Evolutionary conservation across 78 protist species (phyloP), one percentile per base, ranked within the genome.

Genomic region (Mastigamoeba balamuthi): DNA sequence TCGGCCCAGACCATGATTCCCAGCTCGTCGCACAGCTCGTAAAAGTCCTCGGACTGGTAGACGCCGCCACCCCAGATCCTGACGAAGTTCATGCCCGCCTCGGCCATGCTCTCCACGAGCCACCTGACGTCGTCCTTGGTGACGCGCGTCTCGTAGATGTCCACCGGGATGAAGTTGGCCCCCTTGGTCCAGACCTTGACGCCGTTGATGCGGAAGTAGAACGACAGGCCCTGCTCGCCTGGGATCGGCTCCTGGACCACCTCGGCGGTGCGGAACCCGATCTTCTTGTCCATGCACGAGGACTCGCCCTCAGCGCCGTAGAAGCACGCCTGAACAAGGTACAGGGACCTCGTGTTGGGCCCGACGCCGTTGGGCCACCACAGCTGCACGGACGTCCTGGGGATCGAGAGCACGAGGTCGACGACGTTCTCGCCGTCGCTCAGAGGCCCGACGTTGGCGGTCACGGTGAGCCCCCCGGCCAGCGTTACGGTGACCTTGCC

Each of bases 1-100:
- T 92, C 95, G 48, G 89, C 83, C 95, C 93, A 90, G 23, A 92
- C 39, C 63, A 92, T 8, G 7, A 92, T 52, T 29, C 94, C 95
- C 43, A 43, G 27, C 25, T 66, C 48, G 35, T 86, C 88, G 65
- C 87, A 80, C 0, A 63, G 3, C 4, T 86, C 74, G 69, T 80
- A 80, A 36, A 86, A 80, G 8, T 30, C 35, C n/a, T 75, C 86
- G 7, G 38, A 30, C 72, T 84, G 83, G 37, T 84, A 84, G 9
- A 64, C 40, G 38, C 88, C 88, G 17, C 88, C 88, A 72, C 88
- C 88, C 88, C 88, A 84, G 5, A 78, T 75, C 10, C 88, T 43
- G 5, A 78, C 43, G 29, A 77, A 74, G 37, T 77, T 84, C 80
- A 84, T 72, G 29, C 72, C 77, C 1, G 83, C 76, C 0, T 30